Evolutionary conservation across 2,329 filamentous ascomycete species (phyloP).

Genomic region (Colletotrichum shisoi): DNA sequence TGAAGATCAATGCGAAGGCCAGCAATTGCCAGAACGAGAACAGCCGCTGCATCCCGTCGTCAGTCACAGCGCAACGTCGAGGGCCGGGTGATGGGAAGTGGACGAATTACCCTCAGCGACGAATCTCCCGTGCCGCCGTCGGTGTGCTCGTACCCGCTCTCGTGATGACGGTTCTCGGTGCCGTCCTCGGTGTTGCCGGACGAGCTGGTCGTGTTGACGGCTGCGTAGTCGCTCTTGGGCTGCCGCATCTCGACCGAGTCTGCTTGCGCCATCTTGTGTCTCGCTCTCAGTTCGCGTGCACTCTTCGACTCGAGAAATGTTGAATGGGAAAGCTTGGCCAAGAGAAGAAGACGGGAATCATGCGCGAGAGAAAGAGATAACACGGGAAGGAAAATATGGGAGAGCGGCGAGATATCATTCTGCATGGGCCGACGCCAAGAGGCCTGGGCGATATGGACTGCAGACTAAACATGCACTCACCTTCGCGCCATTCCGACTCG

Average conservation of each 20-base stretch:
- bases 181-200: constrained; percentile 23
- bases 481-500: constrained; percentile 31
- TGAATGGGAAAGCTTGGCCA: no score
- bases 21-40: constrained; percentile 36
- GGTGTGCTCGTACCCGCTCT: neutral
- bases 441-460: constrained; percentile 16
- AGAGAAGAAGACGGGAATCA: neutral
- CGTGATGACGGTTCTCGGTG: constrained; percentile 1
- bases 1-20: constrained; percentile 35
- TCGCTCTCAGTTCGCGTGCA: neutral
- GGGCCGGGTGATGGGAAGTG: neutral
- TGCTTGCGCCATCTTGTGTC: constrained; percentile 1
- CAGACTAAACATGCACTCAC: constrained; percentile 23
- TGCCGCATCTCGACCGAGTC: constrained; percentile 22
- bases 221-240: constrained; percentile 22
- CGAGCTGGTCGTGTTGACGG: constrained; percentile 28
- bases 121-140: constrained; percentile 24
- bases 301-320: no score
- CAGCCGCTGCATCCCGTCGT: constrained; percentile 14
- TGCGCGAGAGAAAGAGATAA: neutral
- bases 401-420: neutral
- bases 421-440: constrained; percentile 19
- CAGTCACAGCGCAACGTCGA: neutral
- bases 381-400: neutral
- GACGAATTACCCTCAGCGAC: constrained; percentile 18